phyloP scores from a whole-genome alignment of 2,329 filamentous ascomycete genomes.

The Saccharata proteae region DNA sequence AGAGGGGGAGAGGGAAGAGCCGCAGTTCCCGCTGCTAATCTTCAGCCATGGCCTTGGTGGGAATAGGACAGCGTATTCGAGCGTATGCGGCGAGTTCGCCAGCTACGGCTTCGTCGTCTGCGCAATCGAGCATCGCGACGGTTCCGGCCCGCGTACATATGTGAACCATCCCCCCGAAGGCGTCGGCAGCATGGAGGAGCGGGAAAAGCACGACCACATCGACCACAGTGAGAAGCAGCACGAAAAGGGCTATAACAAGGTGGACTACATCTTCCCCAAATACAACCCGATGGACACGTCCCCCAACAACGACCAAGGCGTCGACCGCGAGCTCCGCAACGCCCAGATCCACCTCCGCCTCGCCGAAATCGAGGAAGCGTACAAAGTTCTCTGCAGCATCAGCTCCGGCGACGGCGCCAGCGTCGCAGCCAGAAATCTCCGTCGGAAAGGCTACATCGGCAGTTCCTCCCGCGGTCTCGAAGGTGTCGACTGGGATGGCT shows the following conservation, averaged over 20 bases:
- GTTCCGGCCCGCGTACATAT: slow-evolving; percentile 48
- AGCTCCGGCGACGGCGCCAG: slow-evolving; percentile 41
- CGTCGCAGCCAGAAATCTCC: slow-evolving; percentile 41
- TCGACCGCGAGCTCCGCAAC: slow-evolving; percentile 46
- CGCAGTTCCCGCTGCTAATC: slow-evolving; percentile 49
- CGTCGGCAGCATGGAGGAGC: slow-evolving; percentile 20
- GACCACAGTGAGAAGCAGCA: slow-evolving; percentile 27
- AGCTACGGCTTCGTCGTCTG: slow-evolving; percentile 55
- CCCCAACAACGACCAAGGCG: slow-evolving; percentile 45
- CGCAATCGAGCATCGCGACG: slow-evolving; percentile 53
- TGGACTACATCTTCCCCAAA: slow-evolving; percentile 54
- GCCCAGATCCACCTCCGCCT: slow-evolving; percentile 52
- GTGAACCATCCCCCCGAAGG: slow-evolving; percentile 42
- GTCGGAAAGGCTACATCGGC: slow-evolving; percentile 45
- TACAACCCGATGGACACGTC: slow-evolving; percentile 33
- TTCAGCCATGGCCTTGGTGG: slow-evolving; percentile 57
- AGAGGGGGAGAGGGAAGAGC: slow-evolving; percentile 17
- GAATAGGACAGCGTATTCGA: slow-evolving; percentile 49
- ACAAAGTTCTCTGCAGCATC: slow-evolving; percentile 43
- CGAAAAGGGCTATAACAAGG: slow-evolving; percentile 32
- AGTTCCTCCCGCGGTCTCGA: slow-evolving; percentile 17
- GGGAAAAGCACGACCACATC: slow-evolving; percentile 17
- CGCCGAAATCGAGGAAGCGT: slow-evolving; percentile 53
- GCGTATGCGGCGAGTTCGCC: slow-evolving; percentile 53
- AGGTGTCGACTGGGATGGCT: slow-evolving; percentile 20